Conservation (phyloP, 1,284 basidiomycete genomes). For the Erythrobasidium hasegawianum region DNA sequence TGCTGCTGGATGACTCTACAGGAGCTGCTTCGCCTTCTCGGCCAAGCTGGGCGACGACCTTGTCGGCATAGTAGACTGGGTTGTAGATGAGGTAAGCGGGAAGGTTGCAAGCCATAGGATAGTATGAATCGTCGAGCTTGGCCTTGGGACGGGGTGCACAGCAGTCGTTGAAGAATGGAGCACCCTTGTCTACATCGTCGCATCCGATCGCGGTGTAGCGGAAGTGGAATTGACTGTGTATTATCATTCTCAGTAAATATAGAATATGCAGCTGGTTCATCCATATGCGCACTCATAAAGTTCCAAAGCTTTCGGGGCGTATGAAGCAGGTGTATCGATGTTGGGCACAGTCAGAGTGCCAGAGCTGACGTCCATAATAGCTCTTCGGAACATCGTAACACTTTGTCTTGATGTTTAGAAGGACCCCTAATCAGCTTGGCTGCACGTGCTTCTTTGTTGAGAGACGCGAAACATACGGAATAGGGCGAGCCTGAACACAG, state of each 20-base stretch:
- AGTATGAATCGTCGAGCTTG: conserved; percentile 16
- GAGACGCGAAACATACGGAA: conserved; percentile 32
- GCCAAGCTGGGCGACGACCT: conserved; percentile 28
- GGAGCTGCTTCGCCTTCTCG: not conserved
- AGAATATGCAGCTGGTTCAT: not conserved
- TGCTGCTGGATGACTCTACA: not conserved
- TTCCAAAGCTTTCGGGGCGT: conserved; percentile 8
- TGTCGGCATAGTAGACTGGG: conserved; percentile 22
- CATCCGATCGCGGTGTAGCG: conserved; percentile 34
- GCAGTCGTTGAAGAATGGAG: conserved; percentile 24
- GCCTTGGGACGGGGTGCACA: conserved; percentile 10
- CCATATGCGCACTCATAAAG: conserved; percentile 22
- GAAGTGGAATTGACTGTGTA: conserved; percentile 32
- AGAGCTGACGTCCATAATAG: conserved; percentile 21
- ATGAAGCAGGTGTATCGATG: conserved; percentile 15
- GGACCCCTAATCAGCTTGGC: not conserved
- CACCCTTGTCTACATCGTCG: conserved; percentile 16
- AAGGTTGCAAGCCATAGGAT: conserved; percentile 28
- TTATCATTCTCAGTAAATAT: too few species aligned
- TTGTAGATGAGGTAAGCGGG: conserved; percentile 23
- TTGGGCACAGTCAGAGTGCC: conserved; percentile 22
- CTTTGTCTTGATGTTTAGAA: conserved; percentile 3
- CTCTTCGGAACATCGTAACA: conserved; percentile 28
- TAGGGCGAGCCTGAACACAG: conserved; percentile 20
- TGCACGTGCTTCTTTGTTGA: not conserved